These are phyloP conservation scores for Gelatoporia subvermispora DNA, from an alignment of 768 basidiomycete species.

Conservation along the genomic window DNA sequence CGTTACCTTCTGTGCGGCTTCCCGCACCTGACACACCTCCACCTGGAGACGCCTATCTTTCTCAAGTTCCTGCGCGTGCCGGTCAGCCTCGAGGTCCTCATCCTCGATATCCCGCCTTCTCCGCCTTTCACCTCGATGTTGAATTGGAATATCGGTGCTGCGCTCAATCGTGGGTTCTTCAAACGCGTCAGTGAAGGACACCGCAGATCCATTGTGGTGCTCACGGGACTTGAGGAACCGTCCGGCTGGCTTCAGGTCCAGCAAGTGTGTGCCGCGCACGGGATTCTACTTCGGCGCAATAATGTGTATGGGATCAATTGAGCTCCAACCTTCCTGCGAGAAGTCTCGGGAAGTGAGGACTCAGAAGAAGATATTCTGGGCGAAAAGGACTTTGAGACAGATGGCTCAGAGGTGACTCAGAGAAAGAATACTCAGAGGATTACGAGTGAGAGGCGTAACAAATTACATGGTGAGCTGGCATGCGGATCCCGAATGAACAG, in stretches of 20 bases:
- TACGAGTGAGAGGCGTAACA: no score
- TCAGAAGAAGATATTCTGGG: no score
- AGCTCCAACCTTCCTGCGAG: no score
- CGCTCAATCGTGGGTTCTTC: slow-evolving; percentile 1
- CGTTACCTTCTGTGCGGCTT: not conserved
- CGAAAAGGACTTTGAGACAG: no score
- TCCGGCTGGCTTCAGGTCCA: not conserved
- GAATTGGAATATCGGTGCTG: not conserved
- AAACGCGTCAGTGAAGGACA: not conserved
- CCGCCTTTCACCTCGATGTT: not conserved
- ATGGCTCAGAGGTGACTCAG: no score
- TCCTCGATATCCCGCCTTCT: not conserved
- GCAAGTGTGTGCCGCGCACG: not conserved
- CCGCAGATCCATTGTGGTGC: not conserved
- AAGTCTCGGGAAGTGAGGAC: no score
- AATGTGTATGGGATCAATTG: no score
- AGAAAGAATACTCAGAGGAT: no score
- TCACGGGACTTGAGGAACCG: not conserved
- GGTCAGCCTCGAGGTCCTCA: not conserved
- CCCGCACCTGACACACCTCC: not conserved
- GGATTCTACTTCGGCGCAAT: not conserved
- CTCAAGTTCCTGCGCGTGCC: slow-evolving; percentile 1
- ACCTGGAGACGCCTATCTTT: slow-evolving; percentile 1
- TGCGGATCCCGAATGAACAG: no score
- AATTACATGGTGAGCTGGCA: no score